phyloP scores from a whole-genome alignment of 2,329 filamentous ascomycete genomes.

The Teratosphaeria gauchensis region DNA sequence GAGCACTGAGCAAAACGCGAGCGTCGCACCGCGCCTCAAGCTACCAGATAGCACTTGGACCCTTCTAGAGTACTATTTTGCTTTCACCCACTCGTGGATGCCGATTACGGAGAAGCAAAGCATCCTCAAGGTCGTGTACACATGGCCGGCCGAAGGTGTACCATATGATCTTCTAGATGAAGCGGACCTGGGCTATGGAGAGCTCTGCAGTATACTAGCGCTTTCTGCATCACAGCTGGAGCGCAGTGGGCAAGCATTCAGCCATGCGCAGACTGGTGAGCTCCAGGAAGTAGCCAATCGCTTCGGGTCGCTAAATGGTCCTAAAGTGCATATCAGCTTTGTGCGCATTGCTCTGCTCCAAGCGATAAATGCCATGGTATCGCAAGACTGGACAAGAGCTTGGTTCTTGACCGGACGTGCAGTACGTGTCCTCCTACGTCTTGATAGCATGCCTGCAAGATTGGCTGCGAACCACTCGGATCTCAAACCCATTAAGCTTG shows the following conservation, averaged over 20 bases:
- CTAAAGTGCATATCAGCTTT: slow-evolving; percentile 39
- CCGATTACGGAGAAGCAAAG: slow-evolving; percentile 61
- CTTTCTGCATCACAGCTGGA: slow-evolving; percentile 27
- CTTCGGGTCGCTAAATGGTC: slow-evolving; percentile 11
- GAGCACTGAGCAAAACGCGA: not conserved
- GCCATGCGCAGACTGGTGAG: not conserved
- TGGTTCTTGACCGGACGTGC: slow-evolving; percentile 58
- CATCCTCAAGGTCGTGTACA: slow-evolving; percentile 49
- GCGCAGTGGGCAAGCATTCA: not conserved
- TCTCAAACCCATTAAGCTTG: slow-evolving; percentile 27
- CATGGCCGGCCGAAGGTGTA: slow-evolving; percentile 40
- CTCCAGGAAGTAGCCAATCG: not conserved
- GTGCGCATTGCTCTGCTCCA: slow-evolving; percentile 40
- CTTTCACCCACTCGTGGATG: slow-evolving; percentile 68
- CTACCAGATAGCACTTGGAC: slow-evolving; percentile 49
- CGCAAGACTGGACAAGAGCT: slow-evolving; percentile 46
- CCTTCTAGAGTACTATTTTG: slow-evolving; percentile 63
- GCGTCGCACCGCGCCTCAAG: slow-evolving; percentile 4
- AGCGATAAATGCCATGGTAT: slow-evolving; percentile 53
- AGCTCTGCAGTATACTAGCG: slow-evolving; percentile 38
- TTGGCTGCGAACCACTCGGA: not conserved
- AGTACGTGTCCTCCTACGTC: slow-evolving; percentile 38
- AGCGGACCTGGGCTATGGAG: slow-evolving; percentile 29
- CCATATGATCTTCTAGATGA: slow-evolving; percentile 1
- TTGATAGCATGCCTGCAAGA: not conserved